These are phyloP conservation scores for Fusarium sp. DNA, from an alignment of 2,329 filamentous ascomycete species.

Conservation along the genomic window DNA sequence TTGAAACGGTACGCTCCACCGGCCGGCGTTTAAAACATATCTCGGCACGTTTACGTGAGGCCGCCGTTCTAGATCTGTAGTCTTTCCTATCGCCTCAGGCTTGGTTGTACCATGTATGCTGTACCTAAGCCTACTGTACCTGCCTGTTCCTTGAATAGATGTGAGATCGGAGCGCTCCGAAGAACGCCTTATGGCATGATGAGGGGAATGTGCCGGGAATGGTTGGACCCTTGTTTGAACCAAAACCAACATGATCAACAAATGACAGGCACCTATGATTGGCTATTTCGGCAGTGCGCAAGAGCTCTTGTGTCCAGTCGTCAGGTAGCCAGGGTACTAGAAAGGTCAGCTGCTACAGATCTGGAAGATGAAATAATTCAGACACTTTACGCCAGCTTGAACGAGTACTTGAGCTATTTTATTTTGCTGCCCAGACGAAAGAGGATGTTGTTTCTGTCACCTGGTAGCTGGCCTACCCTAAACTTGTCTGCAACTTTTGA, in stretches of 20 bases:
- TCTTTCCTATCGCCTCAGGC: slow-evolving; percentile 6
- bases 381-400: neutral
- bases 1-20: neutral
- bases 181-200: slow-evolving; percentile 24
- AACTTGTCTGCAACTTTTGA: neutral
- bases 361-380: neutral
- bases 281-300: neutral
- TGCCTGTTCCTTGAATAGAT: neutral
- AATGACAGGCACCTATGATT: neutral
- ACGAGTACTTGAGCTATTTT: too few species aligned
- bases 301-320: neutral
- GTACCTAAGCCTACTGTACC: neutral
- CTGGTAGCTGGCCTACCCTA: neutral
- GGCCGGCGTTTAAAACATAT: neutral
- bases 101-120: neutral
- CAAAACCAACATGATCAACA: neutral
- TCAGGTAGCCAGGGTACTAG: neutral
- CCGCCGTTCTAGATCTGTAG: slow-evolving; percentile 11
- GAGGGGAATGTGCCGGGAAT: slow-evolving; percentile 13
- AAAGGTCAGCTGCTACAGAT: neutral
- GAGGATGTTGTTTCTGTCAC: neutral
- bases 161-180: slow-evolving; percentile 31
- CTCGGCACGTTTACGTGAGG: slow-evolving; percentile 19
- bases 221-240: slow-evolving; percentile 3
- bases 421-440: neutral